A percentile compares a stretch with the other conserved stretches of the same genome.
Conservation (phyloP, 768 basidiomycete genomes). For the Lentinula detonsa region DNA sequence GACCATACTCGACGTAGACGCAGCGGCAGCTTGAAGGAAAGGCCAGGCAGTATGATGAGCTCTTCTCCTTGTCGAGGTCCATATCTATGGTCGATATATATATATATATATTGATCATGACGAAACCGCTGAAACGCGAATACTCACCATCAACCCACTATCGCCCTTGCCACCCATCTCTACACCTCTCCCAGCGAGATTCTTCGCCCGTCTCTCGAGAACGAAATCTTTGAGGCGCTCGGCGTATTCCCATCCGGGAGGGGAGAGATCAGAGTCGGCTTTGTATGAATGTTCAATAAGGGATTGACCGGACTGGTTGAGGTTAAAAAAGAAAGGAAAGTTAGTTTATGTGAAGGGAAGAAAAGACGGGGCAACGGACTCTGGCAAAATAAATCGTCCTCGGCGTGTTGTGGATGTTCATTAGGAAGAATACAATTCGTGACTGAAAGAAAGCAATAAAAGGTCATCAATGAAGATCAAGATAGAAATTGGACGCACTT, state of each 20-base stretch:
- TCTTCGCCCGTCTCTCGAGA: conserved; percentile 72
- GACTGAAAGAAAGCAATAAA: conserved; percentile 42
- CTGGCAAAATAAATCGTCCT: conserved; percentile 96
- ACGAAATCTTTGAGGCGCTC: conserved; percentile 88
- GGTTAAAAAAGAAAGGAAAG: background rate
- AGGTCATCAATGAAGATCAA: conserved; percentile 2
- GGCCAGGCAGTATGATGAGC: conserved; percentile 98
- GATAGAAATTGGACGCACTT: conserved; percentile 36
- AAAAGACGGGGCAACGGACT: conserved; percentile 37
- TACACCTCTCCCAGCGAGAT: conserved; percentile 65
- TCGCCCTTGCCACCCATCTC: conserved; percentile 54
- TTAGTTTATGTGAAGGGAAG: background rate
- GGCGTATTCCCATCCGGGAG: conserved; percentile 94
- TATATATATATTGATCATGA: no score
- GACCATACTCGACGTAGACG: background rate
- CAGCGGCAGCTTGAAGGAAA: conserved; percentile 47
- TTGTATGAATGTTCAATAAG: conserved; percentile 98
- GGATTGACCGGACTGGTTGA: conserved; percentile 89
- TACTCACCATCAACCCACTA: conserved; percentile 60
- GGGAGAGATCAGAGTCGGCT: conserved; percentile 94
- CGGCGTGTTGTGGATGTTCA: conserved; percentile 96
- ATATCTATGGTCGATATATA: conserved; percentile 52
- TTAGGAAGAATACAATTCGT: conserved; percentile 95
- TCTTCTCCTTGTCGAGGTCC: conserved; percentile 92
- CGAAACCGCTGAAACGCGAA: no score